These are phyloP conservation scores for Plasmodium coatneyi DNA, from an alignment of 169 alveolate species.

Conservation along the genomic window DNA sequence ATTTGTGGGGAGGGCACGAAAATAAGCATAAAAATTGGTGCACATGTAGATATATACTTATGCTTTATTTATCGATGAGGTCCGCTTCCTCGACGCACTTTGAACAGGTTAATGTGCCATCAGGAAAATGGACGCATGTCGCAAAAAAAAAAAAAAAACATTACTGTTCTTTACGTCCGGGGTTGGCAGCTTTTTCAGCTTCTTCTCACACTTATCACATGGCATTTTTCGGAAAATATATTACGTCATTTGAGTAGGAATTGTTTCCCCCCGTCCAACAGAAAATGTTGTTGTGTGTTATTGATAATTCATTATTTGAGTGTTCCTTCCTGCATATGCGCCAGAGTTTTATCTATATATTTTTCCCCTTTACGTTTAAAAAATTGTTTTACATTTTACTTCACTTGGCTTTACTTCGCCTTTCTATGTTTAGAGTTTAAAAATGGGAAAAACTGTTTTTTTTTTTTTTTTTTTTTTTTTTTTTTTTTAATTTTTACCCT, in stretches of 20 bases:
- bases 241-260: not conserved
- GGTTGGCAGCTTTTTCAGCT: conserved; percentile 81
- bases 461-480: no score
- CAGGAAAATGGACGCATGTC: not conserved
- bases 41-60: not conserved
- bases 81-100: not conserved
- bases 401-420: not conserved
- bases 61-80: not conserved
- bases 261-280: not conserved
- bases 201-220: conserved; percentile 85
- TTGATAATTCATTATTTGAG: not conserved
- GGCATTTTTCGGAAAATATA: conserved; percentile 76
- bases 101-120: not conserved
- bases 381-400: not conserved
- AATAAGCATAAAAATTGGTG: not conserved
- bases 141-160: not conserved
- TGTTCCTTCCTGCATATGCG: not conserved
- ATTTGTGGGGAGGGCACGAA: not conserved
- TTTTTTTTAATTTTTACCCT: not conserved
- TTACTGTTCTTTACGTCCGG: conserved; percentile 81
- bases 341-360: not conserved
- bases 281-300: not conserved
- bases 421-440: not conserved
- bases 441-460: not conserved
- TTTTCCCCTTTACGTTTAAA: not conserved